Evolutionary conservation across 1,139 yeast species (phyloP), one percentile per base, ranked within the genome.

Genomic region (Yamadazyma friedrichii): DNA sequence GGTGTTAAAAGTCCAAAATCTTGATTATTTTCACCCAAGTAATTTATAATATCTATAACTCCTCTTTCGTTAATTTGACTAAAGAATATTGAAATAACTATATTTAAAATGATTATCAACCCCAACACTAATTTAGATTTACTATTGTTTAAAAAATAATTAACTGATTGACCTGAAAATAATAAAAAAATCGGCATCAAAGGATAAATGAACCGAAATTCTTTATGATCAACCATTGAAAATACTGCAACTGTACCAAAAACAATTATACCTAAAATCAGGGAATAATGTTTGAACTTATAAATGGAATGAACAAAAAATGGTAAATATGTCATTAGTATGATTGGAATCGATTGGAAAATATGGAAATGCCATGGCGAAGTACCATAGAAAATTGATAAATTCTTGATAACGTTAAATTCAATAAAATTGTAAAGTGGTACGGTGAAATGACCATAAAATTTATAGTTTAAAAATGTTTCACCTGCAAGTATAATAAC

Each of bases 301-400:
- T 35, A 31, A 38, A 58, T 39, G 15, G 61, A 40, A 37, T 55
- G 49, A 9, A 62, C 27, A 38, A 66, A 54, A 22, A 84, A 67
- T 0, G 97, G 96, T 4, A 86, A 50, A 48, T 76, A 82, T 3
- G 82, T 77, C 58, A 87, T 74, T 40, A 85, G 59, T 42, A 91
- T 62, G 9, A 93, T 63, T 0, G 98, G 98, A 2, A 93, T 47
- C 6, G 88, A 95, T 62, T 93, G 97, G 9, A 76, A 59, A 1
- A 91, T 33, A 60, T 94, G 94, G 63, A 91, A 94, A 55, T 86
- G 88, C 83, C 91, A 77, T 12, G 95, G 87, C 8, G 94, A 82
- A 1, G 73, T 68, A 0, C 99, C 99, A 60, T 94, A 94, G 53
- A 91, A 88, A 6, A 79, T 73, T 5, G 97, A 84, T 24, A 89